Conservation (phyloP, 176 grass and related monocot genomes). For the Lolium perenne region DNA sequence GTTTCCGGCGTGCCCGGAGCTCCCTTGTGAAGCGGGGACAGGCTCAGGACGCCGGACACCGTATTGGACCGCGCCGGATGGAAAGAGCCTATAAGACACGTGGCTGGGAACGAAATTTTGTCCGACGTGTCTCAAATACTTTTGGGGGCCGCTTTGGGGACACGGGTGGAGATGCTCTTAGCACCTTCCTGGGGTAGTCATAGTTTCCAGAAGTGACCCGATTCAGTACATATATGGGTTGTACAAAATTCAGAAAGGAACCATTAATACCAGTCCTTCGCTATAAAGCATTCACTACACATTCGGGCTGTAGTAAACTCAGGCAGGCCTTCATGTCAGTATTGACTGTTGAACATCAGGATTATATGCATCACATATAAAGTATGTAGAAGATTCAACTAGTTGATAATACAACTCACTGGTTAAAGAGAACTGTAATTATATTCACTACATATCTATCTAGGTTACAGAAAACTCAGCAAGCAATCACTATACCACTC, state of each 20-base stretch:
- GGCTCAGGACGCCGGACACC: too few species aligned
- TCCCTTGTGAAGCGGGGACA: too few species aligned
- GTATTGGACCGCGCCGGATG: too few species aligned
- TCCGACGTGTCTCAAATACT: too few species aligned
- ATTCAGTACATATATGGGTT: constrained; percentile 95
- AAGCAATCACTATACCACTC: not conserved
- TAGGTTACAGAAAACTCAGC: constrained; percentile 51
- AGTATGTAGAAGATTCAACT: constrained; percentile 47
- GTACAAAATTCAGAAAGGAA: constrained; percentile 20
- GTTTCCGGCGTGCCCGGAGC: too few species aligned
- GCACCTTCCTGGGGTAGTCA: constrained; percentile 83
- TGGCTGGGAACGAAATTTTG: too few species aligned
- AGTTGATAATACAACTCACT: not conserved
- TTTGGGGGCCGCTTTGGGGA: too few species aligned
- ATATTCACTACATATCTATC: constrained; percentile 71
- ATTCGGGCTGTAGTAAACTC: constrained; percentile 65
- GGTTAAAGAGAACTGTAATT: not conserved
- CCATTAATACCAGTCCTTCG: not conserved
- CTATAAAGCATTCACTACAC: constrained; percentile 61
- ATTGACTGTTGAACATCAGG: not conserved
- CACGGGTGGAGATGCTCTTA: too few species aligned
- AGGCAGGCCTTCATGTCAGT: not conserved
- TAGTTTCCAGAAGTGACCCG: constrained; percentile 89
- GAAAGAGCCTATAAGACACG: too few species aligned
- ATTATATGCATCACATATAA: constrained; percentile 69